Conservation (phyloP, 495 filamentous ascomycete genomes). For the Neurospora sp. region DNA sequence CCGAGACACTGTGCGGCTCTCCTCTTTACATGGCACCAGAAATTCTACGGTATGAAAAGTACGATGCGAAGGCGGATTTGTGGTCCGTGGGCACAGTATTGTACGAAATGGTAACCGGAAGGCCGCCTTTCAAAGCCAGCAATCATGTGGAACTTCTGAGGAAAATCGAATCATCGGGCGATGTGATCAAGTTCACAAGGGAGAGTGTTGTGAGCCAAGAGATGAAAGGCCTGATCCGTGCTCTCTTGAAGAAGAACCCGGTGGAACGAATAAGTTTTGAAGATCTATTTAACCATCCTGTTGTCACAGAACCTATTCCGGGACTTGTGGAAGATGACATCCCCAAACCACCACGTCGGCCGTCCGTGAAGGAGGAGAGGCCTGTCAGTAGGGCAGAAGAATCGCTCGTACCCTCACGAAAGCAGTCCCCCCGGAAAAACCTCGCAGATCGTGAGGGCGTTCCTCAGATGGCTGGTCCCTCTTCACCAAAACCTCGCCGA, state of each 20-base stretch:
- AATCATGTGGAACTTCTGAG: slow-evolving; percentile 92
- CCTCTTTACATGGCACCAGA: slow-evolving; percentile 98
- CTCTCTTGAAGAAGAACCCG: slow-evolving; percentile 73
- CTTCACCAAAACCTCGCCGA: slow-evolving; percentile 27
- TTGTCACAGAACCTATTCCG: slow-evolving; percentile 73
- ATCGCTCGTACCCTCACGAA: slow-evolving; percentile 5
- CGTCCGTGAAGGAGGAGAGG: slow-evolving; percentile 15
- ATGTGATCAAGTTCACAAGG: slow-evolving; percentile 71
- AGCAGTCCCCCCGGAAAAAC: slow-evolving; percentile 15
- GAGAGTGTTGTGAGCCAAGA: slow-evolving; percentile 61
- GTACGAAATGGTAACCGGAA: slow-evolving; percentile 88
- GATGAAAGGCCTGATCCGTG: slow-evolving; percentile 73
- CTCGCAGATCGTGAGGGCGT: slow-evolving; percentile 18
- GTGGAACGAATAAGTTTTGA: slow-evolving; percentile 75
- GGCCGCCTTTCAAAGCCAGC: slow-evolving; percentile 78
- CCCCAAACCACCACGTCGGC: slow-evolving; percentile 28
- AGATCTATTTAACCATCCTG: slow-evolving; percentile 64
- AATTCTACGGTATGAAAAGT: slow-evolving; percentile 93
- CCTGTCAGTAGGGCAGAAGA: slow-evolving; percentile 21
- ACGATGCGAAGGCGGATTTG: slow-evolving; percentile 91
- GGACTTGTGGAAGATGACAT: slow-evolving; percentile 70
- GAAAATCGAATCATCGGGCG: slow-evolving; percentile 79
- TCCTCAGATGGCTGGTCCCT: slow-evolving; percentile 19
- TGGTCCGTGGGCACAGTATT: slow-evolving; percentile 96
- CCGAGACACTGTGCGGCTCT: slow-evolving; percentile 95